Evolutionary conservation across 306 rosid species (phyloP).

Genomic region (Lotus japonicus): DNA sequence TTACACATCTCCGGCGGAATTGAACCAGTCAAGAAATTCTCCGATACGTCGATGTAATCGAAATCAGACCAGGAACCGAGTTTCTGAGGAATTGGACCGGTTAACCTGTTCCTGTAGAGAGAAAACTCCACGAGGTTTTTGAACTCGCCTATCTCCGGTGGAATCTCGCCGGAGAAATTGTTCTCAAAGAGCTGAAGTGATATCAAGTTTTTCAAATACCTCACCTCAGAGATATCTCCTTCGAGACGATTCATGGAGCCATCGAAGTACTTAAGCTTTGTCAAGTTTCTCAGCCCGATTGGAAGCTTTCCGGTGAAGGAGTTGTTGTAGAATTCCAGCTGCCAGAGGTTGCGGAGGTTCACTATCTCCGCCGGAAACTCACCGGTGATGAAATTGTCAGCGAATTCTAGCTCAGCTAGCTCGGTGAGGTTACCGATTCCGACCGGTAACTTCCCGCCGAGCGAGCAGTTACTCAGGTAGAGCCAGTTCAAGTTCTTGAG

Average conservation of each 20-base stretch:
- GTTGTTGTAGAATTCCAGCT: constrained; percentile 56
- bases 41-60: constrained; percentile 66
- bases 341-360: constrained; percentile 64
- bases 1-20: constrained; percentile 88
- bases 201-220: constrained; percentile 36
- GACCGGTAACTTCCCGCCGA: constrained; percentile 55
- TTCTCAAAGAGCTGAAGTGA: constrained; percentile 60
- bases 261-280: constrained; percentile 42
- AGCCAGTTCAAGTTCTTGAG: constrained; percentile 56
- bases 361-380: constrained; percentile 64
- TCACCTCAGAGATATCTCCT: constrained; percentile 60
- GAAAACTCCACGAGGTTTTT: constrained; percentile 46
- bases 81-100: constrained; percentile 65
- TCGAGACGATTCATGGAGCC: constrained; percentile 47
- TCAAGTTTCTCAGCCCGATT: constrained; percentile 46
- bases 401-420: constrained; percentile 53
- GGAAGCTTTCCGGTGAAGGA: constrained; percentile 63
- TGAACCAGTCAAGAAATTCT: constrained; percentile 57
- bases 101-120: constrained; percentile 53
- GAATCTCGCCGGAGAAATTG: constrained; percentile 50
- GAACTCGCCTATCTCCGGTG: constrained; percentile 70
- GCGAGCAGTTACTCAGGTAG: constrained; percentile 51
- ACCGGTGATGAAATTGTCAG: constrained; percentile 52
- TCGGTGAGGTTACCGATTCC: constrained; percentile 62
- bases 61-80: constrained; percentile 63